Conservation (phyloP, 2,329 filamentous ascomycete genomes). For the Talaromyces sp. region DNA sequence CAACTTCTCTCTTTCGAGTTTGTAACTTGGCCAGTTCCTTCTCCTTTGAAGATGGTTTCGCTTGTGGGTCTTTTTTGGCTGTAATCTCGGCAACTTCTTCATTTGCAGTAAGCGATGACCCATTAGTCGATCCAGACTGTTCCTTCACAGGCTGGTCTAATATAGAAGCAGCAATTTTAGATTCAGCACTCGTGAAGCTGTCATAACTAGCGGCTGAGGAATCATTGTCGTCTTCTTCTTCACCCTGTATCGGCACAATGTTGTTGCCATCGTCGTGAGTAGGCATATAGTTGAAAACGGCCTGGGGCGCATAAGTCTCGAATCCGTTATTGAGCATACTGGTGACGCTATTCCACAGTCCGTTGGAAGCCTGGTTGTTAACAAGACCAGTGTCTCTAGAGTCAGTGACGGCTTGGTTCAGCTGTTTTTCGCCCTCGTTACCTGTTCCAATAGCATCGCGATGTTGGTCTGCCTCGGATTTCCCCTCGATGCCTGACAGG, state of each 20-base stretch:
- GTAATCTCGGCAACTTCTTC: not conserved
- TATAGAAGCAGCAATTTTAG: constrained; percentile 12
- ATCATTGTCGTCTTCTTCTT: constrained; percentile 15
- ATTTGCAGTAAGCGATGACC: not conserved
- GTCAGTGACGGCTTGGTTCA: constrained; percentile 2
- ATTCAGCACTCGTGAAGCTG: constrained; percentile 27
- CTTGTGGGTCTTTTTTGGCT: constrained; percentile 17
- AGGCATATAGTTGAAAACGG: constrained; percentile 47
- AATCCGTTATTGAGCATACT: constrained; percentile 34
- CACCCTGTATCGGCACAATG: not conserved
- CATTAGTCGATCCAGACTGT: not conserved
- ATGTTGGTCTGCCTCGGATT: constrained; percentile 1
- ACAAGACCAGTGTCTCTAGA: constrained; percentile 4
- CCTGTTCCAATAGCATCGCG: constrained; percentile 1
- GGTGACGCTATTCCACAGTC: constrained; percentile 33
- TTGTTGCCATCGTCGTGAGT: constrained; percentile 13
- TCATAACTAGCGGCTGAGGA: constrained; percentile 20
- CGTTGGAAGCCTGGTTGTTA: constrained; percentile 18
- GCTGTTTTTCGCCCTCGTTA: not conserved
- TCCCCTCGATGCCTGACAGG: constrained; percentile 2
- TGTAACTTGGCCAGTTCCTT: constrained; percentile 42
- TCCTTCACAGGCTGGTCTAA: not conserved
- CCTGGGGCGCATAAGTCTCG: constrained; percentile 50
- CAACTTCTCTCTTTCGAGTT: constrained; percentile 35
- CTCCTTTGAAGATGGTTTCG: constrained; percentile 33